Evolutionary conservation across 2,329 filamentous ascomycete genomes (phyloP), one percentile per base, ranked within the genome.

Genomic region (Albifimbria verrucaria): DNA sequence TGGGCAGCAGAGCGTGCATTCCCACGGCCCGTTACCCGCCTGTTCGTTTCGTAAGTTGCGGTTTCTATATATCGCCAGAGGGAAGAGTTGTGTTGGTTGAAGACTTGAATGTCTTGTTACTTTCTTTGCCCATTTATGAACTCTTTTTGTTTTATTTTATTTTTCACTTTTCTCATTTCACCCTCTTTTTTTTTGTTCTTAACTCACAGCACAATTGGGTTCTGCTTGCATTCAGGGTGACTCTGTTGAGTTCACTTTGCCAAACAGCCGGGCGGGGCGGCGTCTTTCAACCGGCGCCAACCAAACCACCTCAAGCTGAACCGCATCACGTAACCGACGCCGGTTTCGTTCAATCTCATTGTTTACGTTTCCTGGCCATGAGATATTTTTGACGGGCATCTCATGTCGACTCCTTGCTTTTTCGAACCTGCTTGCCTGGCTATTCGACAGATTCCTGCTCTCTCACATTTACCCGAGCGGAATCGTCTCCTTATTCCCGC

Each of bases 251-350:
- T n/a, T n/a, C n/a, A n/a, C n/a, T n/a, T n/a, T n/a, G n/a, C n/a
- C n/a, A 6, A 39, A n/a, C 32, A 39, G 32, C 32, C 32, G 32
- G 32, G 32, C 32, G 32, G 32, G 32, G 32, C 32, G 32, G 32
- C 32, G 32, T 6, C 32, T 39, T 39, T 39, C 32, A 39, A 12
- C 32, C 32, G 32, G 32, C 15, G 20, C 49, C 49, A 48, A 21
- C 32, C 23, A 43, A 49, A 28, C 25, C 47, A 25, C 32, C 36
- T 9, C 24, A 39, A 18, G 20, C 44, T 21, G 48, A 32, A 36
- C 36, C 24, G 45, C 58, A 64, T 36, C 62, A 63, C 62, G 61
- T 60, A 54, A 49, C 51, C 49, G 12, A 11, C 42, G 22, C 42
- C 12, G 12, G 7, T 43, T 43, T n/a, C 41, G 11, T 23, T 21